Conservation (phyloP, 73 alveolate genomes). For the Durusdinium trenchii region DNA sequence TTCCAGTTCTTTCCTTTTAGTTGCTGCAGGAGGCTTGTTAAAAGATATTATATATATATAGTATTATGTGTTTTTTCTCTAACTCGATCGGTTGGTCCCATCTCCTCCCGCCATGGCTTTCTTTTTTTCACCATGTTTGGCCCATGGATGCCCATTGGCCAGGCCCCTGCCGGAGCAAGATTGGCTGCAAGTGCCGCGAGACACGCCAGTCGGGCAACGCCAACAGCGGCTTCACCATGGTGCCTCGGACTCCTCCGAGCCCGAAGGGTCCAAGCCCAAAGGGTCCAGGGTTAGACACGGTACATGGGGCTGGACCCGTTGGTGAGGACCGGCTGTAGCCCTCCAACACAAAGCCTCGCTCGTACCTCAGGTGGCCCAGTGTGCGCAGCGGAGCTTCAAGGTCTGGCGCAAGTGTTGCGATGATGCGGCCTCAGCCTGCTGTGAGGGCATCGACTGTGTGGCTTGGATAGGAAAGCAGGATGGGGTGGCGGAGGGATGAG, state of each 20-base stretch:
- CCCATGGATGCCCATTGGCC: too few species aligned
- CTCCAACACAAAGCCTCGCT: neutral
- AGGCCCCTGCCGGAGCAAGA: constrained; percentile 38
- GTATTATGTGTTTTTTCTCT: too few species aligned
- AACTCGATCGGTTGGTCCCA: too few species aligned
- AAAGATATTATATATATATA: too few species aligned
- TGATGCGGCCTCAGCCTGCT: neutral
- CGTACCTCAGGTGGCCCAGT: neutral
- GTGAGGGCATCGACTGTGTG: neutral
- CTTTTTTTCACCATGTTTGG: too few species aligned
- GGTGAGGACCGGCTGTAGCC: neutral
- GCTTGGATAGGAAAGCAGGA: neutral
- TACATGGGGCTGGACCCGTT: neutral
- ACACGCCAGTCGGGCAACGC: constrained; percentile 60
- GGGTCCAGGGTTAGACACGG: neutral
- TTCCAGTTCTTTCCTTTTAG: too few species aligned
- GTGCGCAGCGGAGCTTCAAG: constrained; percentile 18
- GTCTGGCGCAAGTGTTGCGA: constrained; percentile 17
- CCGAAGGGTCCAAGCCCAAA: neutral
- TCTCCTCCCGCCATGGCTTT: too few species aligned
- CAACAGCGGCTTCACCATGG: constrained; percentile 36
- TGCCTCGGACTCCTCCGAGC: neutral
- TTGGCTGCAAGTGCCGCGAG: constrained; percentile 46
- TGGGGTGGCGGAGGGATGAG: too few species aligned
- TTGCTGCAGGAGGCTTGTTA: too few species aligned